Evolutionary conservation across 768 basidiomycete species (phyloP).

Genomic region (Naematelia encephala): DNA sequence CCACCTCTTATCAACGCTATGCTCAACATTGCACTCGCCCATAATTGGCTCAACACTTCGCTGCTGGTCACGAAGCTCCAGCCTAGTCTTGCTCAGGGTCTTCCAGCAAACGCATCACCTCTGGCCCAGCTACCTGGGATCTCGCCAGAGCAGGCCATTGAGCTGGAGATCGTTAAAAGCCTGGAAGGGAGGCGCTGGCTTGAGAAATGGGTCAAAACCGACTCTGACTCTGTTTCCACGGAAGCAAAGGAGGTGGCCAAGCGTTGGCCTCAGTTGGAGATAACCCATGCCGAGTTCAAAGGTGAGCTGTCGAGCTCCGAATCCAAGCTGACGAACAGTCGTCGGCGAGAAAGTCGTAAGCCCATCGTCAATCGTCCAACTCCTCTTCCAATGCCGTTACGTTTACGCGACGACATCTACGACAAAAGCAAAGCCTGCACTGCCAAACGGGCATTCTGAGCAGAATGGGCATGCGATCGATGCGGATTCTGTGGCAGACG

Average conservation of each 20-base stretch:
- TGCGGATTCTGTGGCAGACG: conserved; percentile 30
- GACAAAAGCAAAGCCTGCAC: conserved; percentile 1
- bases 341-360: conserved; percentile 85
- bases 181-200: conserved; percentile 56
- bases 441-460: conserved; percentile 6
- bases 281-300: conserved; percentile 80
- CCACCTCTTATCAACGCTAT: conserved; percentile 74
- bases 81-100: conserved; percentile 76
- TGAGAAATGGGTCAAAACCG: conserved; percentile 47
- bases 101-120: conserved; percentile 52
- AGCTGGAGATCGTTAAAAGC: conserved; percentile 33
- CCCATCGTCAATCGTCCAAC: conserved; percentile 80
- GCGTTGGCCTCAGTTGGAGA: conserved; percentile 61
- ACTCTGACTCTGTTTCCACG: conserved; percentile 15
- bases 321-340: conserved; percentile 55
- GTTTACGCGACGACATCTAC: conserved; percentile 55
- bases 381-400: conserved; percentile 78
- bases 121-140: conserved; percentile 80
- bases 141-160: conserved; percentile 50
- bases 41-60: conserved; percentile 82
- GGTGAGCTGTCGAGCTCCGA: conserved; percentile 55
- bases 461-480: conserved; percentile 16
- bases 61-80: conserved; percentile 77
- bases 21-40: conserved; percentile 74
- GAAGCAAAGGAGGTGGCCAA: conserved; percentile 65